Evolutionary conservation across 2,329 filamentous ascomycete genomes (phyloP).

Genomic region (Apiospora hydei): DNA sequence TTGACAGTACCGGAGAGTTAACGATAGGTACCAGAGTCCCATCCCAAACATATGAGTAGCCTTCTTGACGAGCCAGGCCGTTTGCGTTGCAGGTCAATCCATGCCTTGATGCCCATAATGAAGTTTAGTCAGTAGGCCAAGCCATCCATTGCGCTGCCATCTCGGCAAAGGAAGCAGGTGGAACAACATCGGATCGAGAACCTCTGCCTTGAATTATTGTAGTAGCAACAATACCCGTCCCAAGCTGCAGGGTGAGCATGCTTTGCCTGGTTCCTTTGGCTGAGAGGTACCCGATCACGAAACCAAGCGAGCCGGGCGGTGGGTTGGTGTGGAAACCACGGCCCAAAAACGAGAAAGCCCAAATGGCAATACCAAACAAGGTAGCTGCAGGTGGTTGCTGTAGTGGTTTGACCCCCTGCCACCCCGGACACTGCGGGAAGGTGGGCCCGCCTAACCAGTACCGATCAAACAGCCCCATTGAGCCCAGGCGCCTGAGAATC

Average conservation of each 20-base stretch:
- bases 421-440: too few relatives aligned
- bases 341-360: background rate
- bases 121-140: too few relatives aligned
- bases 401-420: background rate
- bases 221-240: background rate
- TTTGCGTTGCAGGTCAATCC: background rate
- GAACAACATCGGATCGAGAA: background rate
- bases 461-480: too few relatives aligned
- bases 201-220: background rate
- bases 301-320: background rate
- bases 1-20: background rate
- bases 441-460: too few relatives aligned
- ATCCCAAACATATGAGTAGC: background rate
- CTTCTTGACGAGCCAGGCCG: background rate
- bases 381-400: background rate
- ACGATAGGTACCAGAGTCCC: background rate
- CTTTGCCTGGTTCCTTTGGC: background rate
- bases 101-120: background rate
- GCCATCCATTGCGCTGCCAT: background rate
- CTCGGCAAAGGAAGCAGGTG: background rate
- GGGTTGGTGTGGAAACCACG: background rate
- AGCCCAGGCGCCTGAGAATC: background rate
- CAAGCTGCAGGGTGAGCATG: background rate
- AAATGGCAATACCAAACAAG: background rate
- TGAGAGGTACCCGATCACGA: background rate